phyloP scores from a whole-genome alignment of 345 rosid genomes.

The Boechera retrofracta region DNA sequence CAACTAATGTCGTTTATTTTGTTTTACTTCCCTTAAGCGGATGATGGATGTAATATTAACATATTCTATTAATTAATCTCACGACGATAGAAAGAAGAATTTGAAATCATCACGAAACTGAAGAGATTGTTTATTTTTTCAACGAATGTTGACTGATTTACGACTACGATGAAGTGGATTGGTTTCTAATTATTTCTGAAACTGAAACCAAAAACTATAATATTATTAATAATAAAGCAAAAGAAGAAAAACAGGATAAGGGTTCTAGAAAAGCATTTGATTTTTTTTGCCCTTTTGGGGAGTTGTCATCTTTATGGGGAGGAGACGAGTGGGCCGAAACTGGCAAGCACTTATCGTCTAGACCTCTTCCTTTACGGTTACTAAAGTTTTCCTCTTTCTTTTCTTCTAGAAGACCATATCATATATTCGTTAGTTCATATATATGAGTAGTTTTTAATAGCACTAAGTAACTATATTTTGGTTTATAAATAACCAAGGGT shows the following conservation, averaged over 20 bases:
- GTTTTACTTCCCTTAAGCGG: neutral
- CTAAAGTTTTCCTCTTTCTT: slow-evolving; percentile 19
- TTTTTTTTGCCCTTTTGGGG: slow-evolving; percentile 2
- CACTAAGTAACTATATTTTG: neutral
- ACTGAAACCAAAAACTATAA: neutral
- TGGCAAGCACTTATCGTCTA: slow-evolving; percentile 41
- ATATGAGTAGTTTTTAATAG: neutral
- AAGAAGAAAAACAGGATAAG: slow-evolving; percentile 34
- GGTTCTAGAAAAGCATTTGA: slow-evolving; percentile 36
- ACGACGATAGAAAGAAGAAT: neutral
- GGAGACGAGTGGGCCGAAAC: slow-evolving; percentile 39
- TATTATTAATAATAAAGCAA: neutral
- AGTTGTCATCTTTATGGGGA: slow-evolving; percentile 25
- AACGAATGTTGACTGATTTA: slow-evolving; percentile 27
- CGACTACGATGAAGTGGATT: slow-evolving; percentile 21
- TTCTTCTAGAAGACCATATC: slow-evolving; percentile 32
- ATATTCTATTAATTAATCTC: no score
- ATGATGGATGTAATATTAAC: neutral
- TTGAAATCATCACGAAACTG: slow-evolving; percentile 21
- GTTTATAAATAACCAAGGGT: neutral
- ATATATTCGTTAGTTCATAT: no score
- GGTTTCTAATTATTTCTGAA: slow-evolving; percentile 32
- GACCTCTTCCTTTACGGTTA: slow-evolving; percentile 22
- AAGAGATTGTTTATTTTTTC: neutral
- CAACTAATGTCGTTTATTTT: no score